Conservation (phyloP, 352 stramenopile species). For the Thalassiosira mediterranea region DNA sequence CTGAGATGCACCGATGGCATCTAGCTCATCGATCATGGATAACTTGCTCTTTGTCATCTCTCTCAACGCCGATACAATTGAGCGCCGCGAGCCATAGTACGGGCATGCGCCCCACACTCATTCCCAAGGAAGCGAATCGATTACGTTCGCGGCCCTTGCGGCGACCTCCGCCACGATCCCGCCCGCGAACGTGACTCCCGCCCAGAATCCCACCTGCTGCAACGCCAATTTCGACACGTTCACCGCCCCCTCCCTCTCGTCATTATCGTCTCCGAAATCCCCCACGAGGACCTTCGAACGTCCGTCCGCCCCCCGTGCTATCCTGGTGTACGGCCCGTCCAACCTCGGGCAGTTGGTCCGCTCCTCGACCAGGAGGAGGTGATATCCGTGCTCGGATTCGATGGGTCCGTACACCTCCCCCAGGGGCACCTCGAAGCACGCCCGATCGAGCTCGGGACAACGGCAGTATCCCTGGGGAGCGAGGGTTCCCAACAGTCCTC, state of each 20-base stretch:
- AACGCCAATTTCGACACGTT: slow-evolving; percentile 30
- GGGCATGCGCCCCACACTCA: slow-evolving; percentile 1
- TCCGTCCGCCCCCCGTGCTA: slow-evolving; percentile 41
- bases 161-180: slow-evolving; percentile 52
- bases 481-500: slow-evolving; percentile 58
- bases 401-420: slow-evolving; percentile 62
- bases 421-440: slow-evolving; percentile 61
- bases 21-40: too few relatives aligned
- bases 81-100: too few relatives aligned
- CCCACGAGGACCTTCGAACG: slow-evolving; percentile 31
- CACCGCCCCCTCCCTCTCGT: neutral
- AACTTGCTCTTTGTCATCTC: too few relatives aligned
- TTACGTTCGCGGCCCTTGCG: slow-evolving; percentile 35
- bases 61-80: too few relatives aligned
- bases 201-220: slow-evolving; percentile 62
- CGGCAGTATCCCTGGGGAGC: slow-evolving; percentile 66
- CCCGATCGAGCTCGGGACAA: slow-evolving; percentile 47
- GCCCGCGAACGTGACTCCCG: slow-evolving; percentile 33
- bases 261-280: neutral
- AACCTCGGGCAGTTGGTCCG: slow-evolving; percentile 72
- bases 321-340: slow-evolving; percentile 56
- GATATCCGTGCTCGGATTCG: slow-evolving; percentile 65
- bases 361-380: slow-evolving; percentile 67
- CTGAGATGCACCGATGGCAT: too few relatives aligned
- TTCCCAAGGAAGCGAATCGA: slow-evolving; percentile 31